phyloP scores from a whole-genome alignment of 352 stramenopile species.

The Pythium graminicola region DNA sequence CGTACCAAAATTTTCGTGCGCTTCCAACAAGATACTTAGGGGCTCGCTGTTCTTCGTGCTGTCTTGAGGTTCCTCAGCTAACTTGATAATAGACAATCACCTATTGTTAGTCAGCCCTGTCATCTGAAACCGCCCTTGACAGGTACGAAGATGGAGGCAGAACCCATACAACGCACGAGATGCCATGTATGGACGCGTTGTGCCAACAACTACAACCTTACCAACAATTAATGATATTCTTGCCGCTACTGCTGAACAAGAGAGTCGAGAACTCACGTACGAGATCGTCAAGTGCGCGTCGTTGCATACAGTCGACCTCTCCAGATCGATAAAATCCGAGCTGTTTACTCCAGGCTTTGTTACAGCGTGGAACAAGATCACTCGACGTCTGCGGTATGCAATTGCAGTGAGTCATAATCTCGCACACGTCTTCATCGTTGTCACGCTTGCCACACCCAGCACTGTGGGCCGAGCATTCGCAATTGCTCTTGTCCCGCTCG shows the following conservation, averaged over 20 bases:
- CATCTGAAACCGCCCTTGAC: no score
- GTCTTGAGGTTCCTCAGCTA: no score
- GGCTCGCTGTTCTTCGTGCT: no score
- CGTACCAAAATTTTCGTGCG: no score
- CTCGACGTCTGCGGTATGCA: neutral
- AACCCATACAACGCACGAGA: neutral
- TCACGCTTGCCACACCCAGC: neutral
- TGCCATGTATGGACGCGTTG: neutral
- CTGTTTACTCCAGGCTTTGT: neutral
- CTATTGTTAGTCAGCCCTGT: no score
- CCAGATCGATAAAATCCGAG: constrained; percentile 6
- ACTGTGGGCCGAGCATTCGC: neutral
- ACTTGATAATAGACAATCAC: no score
- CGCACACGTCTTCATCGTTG: neutral
- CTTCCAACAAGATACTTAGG: no score
- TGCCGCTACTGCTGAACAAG: neutral
- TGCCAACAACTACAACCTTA: no score
- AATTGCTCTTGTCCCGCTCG: neutral
- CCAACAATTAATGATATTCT: no score
- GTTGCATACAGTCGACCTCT: constrained; percentile 4
- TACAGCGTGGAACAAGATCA: neutral
- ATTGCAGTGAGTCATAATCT: constrained; percentile 3
- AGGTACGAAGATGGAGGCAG: no score
- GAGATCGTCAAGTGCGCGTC: constrained; percentile 1
- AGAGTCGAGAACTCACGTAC: neutral